Conservation (phyloP, 345 rosid genomes). For the Camelina neglecta region DNA sequence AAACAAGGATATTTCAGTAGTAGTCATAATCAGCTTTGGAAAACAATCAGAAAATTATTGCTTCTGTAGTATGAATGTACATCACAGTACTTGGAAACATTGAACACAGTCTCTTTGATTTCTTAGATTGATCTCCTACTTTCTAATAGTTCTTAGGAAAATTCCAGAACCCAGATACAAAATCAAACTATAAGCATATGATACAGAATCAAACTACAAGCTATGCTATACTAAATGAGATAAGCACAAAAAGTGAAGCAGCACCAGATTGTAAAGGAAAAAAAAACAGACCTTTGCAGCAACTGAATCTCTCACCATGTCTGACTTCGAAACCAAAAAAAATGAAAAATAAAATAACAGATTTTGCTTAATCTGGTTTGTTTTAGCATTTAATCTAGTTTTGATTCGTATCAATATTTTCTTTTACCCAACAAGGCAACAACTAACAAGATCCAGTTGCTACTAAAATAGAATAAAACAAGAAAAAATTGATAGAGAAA, state of each 20-base stretch:
- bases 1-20: constrained; percentile 7
- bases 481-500: background rate
- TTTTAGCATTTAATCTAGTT: constrained; percentile 15
- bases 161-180: constrained; percentile 29
- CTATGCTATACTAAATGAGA: background rate
- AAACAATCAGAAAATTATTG: background rate
- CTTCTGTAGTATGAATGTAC: no score
- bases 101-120: constrained; percentile 1
- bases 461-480: background rate
- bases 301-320: constrained; percentile 33
- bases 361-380: constrained; percentile 33
- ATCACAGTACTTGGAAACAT: constrained; percentile 5
- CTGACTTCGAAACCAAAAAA: constrained; percentile 13
- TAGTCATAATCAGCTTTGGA: background rate
- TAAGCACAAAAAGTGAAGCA: background rate
- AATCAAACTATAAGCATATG: constrained; percentile 5
- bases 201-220: constrained; percentile 3
- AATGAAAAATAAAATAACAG: constrained; percentile 3
- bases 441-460: constrained; percentile 7
- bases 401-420: constrained; percentile 7
- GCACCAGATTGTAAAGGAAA: background rate
- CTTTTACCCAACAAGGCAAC: background rate
- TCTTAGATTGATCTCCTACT: constrained; percentile 30
- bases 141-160: background rate
- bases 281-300: no score